Conservation (phyloP, 2,329 filamentous ascomycete genomes). For the Plectosphaerella sp. region DNA sequence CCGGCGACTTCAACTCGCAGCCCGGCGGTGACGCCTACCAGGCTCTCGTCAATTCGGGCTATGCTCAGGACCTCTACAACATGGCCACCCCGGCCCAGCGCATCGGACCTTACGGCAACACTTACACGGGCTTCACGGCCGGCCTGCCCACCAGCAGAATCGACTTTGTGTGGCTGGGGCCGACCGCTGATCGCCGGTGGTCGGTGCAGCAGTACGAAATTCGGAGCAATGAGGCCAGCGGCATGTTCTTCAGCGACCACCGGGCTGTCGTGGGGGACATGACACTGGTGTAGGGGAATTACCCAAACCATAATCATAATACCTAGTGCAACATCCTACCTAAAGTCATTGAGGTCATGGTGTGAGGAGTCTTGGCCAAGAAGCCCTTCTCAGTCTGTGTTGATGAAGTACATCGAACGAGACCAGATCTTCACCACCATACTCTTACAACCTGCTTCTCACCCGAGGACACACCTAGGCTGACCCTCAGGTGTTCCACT, state of each 20-base stretch:
- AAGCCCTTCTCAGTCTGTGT: too few relatives aligned
- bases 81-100: constrained; percentile 13
- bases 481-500: constrained; percentile 13
- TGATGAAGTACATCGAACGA: too few relatives aligned
- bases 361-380: too few relatives aligned
- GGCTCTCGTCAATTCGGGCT: constrained; percentile 16
- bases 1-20: constrained; percentile 48
- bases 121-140: constrained; percentile 58
- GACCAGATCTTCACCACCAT: too few relatives aligned
- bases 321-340: too few relatives aligned
- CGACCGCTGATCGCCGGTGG: constrained; percentile 24
- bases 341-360: too few relatives aligned
- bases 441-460: too few relatives aligned
- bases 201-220: constrained; percentile 51
- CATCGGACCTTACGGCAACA: constrained; percentile 32
- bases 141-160: constrained; percentile 47
- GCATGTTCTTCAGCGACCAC: constrained; percentile 61
- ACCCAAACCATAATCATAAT: background rate
- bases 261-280: constrained; percentile 62
- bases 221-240: constrained; percentile 41
- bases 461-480: too few relatives aligned
- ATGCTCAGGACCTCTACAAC: constrained; percentile 30
- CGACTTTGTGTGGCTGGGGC: constrained; percentile 59
- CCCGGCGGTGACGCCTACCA: constrained; percentile 26
- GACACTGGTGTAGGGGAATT: constrained; percentile 1